Conservation (phyloP, 2,329 filamentous ascomycete genomes). For the Colletotrichum musicola region DNA sequence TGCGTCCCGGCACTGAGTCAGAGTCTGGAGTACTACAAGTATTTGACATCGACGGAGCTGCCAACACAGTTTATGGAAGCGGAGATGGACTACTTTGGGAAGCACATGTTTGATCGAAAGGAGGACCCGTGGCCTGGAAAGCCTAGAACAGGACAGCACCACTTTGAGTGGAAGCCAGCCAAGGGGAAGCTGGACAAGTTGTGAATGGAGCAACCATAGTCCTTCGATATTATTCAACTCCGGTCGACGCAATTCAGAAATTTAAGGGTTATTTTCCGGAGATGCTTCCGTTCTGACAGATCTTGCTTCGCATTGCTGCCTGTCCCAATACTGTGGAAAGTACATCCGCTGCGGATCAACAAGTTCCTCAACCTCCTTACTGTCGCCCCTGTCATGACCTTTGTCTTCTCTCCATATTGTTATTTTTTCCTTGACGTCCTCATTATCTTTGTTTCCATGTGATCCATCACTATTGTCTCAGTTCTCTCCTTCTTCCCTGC, state of each 20-base stretch:
- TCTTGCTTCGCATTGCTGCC: slow-evolving; percentile 45
- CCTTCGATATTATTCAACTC: too few relatives aligned
- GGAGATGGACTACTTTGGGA: slow-evolving; percentile 78
- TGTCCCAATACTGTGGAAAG: slow-evolving; percentile 46
- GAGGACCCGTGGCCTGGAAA: slow-evolving; percentile 54
- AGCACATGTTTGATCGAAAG: slow-evolving; percentile 73
- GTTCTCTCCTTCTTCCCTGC: too few relatives aligned
- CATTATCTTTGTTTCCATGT: too few relatives aligned
- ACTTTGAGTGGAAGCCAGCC: slow-evolving; percentile 72
- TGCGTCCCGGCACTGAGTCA: slow-evolving; percentile 71
- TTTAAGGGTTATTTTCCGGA: not conserved
- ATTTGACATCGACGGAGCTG: slow-evolving; percentile 68
- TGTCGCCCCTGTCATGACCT: too few relatives aligned
- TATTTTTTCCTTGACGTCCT: too few relatives aligned
- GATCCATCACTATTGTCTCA: too few relatives aligned
- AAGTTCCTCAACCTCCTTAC: too few relatives aligned
- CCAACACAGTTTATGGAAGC: slow-evolving; percentile 79
- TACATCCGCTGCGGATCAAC: slow-evolving; percentile 35
- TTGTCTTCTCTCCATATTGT: too few relatives aligned
- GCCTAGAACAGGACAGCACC: slow-evolving; percentile 67
- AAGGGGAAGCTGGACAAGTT: not conserved
- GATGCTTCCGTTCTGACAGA: slow-evolving; percentile 45
- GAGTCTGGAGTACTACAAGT: slow-evolving; percentile 77
- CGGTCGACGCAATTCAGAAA: too few relatives aligned
- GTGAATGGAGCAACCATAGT: not conserved